Conservation (phyloP, 106 monocot genomes). For the Platanthera guangdongensis region DNA sequence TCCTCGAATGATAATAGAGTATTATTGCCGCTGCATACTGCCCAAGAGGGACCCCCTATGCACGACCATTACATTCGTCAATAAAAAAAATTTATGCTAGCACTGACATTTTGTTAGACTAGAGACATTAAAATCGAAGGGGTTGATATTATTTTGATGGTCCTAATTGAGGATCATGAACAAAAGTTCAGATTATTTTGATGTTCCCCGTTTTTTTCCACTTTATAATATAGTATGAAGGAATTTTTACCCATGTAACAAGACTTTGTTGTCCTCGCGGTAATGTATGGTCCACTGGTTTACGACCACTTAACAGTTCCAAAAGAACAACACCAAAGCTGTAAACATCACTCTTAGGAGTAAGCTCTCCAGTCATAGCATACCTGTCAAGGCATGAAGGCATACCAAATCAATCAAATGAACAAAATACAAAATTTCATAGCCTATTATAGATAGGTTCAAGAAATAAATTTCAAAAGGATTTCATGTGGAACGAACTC, state of each 20-base stretch:
- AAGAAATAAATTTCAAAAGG: no score
- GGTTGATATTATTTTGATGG: no score
- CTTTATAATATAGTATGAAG: neutral
- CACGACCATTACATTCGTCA: neutral
- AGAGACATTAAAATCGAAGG: no score
- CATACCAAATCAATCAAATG: neutral
- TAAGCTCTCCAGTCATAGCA: conserved; percentile 41
- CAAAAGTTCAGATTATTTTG: no score
- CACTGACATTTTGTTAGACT: no score
- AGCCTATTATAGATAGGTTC: neutral
- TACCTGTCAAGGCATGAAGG: conserved; percentile 15
- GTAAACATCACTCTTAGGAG: conserved; percentile 39
- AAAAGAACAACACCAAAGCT: conserved; percentile 50
- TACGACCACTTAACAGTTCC: conserved; percentile 43
- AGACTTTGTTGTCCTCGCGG: conserved; percentile 36
- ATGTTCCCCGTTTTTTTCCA: no score
- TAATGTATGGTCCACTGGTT: conserved; percentile 42
- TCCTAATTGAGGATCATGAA: no score
- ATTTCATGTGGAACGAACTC: conserved; percentile 15
- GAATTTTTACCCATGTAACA: conserved; percentile 31
- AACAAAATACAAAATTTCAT: no score
- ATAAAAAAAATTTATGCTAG: no score
- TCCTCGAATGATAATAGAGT: no score
- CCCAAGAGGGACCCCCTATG: neutral
- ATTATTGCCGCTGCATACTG: no score